Percentiles rank a stretch among this genome's conserved stretches.
Evolutionary conservation across 768 basidiomycete genomes (phyloP).

Genomic region (Russula abietina): DNA sequence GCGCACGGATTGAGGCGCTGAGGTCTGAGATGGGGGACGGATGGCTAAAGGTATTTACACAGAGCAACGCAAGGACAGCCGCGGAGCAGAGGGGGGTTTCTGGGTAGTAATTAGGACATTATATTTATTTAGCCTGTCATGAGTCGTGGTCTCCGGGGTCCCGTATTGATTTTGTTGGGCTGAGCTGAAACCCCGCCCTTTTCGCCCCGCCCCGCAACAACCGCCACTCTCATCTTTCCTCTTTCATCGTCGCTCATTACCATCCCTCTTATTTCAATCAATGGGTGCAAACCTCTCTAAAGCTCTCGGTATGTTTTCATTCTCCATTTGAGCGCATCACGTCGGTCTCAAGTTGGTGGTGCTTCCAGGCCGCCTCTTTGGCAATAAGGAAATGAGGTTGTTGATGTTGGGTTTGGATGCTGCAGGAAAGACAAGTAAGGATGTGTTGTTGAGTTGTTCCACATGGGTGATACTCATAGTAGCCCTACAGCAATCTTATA

Average conservation of each 20-base stretch:
- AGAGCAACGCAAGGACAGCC: constrained; percentile 38
- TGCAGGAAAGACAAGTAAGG: constrained; percentile 95
- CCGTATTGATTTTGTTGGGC: background rate
- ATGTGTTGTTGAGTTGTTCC: background rate
- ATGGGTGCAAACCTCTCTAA: constrained; percentile 90
- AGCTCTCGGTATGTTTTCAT: constrained; percentile 52
- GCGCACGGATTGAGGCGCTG: constrained; percentile 72
- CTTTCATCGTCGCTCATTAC: constrained; percentile 60
- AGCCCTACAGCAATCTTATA: constrained; percentile 80
- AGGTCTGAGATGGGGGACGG: constrained; percentile 85
- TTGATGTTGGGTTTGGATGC: constrained; percentile 97
- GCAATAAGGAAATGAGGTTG: constrained; percentile 98
- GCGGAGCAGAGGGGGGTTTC: constrained; percentile 6
- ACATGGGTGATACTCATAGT: constrained; percentile 7
- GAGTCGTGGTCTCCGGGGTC: constrained; percentile 7
- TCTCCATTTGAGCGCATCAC: constrained; percentile 1
- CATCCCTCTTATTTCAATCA: constrained; percentile 33
- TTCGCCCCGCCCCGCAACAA: background rate
- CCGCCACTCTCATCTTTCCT: constrained; percentile 23
- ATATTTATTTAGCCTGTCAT: background rate
- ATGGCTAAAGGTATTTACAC: constrained; percentile 81
- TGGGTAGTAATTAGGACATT: background rate
- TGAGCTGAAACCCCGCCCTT: background rate
- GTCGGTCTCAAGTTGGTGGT: background rate
- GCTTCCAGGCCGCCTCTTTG: constrained; percentile 80